Evolutionary conservation across 2,329 filamentous ascomycete genomes (phyloP), one percentile per base, ranked within the genome.

Genomic region (Escovopsis sp.): DNA sequence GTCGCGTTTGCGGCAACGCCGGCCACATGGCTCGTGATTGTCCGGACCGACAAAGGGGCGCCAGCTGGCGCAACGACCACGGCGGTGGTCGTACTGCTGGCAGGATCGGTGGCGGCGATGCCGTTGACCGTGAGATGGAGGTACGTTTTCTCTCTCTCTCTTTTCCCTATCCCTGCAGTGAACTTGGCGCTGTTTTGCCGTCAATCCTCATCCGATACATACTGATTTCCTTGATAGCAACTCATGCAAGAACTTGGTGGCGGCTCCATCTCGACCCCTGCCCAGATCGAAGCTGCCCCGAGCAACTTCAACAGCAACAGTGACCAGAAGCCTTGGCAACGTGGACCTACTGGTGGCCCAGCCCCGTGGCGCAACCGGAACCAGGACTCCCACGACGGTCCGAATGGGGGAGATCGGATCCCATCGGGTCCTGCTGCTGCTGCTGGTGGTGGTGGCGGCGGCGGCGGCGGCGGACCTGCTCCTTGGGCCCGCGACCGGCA

Each of bases 11-110:
- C 67, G 91, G 91, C 52, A 95, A 96, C 59, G 88, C 91, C 50
- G 91, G 91, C 15, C 91, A 98, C 55, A 95, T 98, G 87, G 91
- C 88, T 51, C 81, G 89, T 53, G 91, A 98, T 66, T 98, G 91
- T 74, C 87, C 89, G 37, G 91, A 98, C 57, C 75, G 91, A 58
- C 84, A 91, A 67, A 79, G 84, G 57, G 91, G 91, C 54, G 78
- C 81, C 37, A 88, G 84, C 61, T 95, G 86, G 85, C 87, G 91
- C 55, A 94, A 94, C 56, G 78, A 84, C 53, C 74, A 74, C 44
- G 66, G 66, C 41, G 63, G 62, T 9, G 67, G 63, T 47, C 65
- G 67, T 45, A 68, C 72, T 52, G 75, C 74, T 59, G 80, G 77
- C 53, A 75, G 72, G 48, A 76, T 87, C 57, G 83, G 81, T 47